Base-by-base conservation (phyloP, 129 eudicot genomes). In the Arctium lappa region DNA sequence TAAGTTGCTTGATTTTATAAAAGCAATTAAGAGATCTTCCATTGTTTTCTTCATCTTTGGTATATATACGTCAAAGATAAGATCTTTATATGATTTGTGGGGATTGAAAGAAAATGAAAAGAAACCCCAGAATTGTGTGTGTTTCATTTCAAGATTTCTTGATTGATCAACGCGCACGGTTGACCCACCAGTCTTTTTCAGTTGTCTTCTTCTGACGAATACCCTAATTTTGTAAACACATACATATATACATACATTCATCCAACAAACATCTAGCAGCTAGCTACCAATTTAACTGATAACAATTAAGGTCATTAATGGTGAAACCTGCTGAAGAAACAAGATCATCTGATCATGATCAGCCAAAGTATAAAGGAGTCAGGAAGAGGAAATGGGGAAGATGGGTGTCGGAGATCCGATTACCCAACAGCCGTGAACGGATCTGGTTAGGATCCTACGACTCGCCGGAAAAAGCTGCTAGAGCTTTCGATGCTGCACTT, bases 391-490 rank as follows among this genome's bases (percentile, higher is more conserved):
- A 87, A 70, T 87, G 89, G 89, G 89, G 89, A 8, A 87, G 63
- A 16, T 87, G 79, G 79, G 89, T 83, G 3, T 83, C 89, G 5
- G 89, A 87, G 69, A 79, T 87, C 48, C 36, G 89, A 15, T 72
- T 87, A 2, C 89, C 89, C 10, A 83, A 87, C 76, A 74, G 89
- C 85, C 87, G 89, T 9, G 87, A 87, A 7, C 29, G 89, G 72
- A 87, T 87, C 69, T 87, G 89, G 89, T 42, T 87, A 18, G 89
- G 89, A 7, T 87, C 89, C 4, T 87, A 83, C 12, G 87, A 87
- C 80, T 29, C 85, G 3, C 82, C 89, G 13, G 80, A 83, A 76
- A 87, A 87, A 39, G 89, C 89, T 0, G 89, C 89, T 0, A 63
- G 87, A 30, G 89, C 89, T 60, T 87, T 87, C 34, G 87, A 87